These are phyloP conservation scores for Ogataea siamensis DNA, from an alignment of 805 yeast species.

Conservation along the genomic window DNA sequence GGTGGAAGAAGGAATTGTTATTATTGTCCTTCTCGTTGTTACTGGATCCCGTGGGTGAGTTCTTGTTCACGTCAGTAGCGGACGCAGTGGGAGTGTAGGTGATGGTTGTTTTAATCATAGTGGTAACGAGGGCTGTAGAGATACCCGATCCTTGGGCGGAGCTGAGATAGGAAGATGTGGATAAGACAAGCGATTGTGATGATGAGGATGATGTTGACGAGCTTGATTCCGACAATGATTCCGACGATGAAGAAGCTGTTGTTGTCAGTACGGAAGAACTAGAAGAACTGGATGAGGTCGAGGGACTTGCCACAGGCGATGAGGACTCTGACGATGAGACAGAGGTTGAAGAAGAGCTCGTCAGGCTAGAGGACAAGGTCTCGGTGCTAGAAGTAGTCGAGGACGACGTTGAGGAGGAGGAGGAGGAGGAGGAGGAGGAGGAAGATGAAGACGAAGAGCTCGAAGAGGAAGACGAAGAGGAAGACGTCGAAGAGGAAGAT, in stretches of 20 bases:
- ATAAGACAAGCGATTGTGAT: neutral
- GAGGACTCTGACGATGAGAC: no score
- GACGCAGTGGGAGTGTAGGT: constrained; percentile 12
- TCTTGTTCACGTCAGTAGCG: constrained; percentile 10
- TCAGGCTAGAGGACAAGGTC: constrained; percentile 10
- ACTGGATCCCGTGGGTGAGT: constrained; percentile 1
- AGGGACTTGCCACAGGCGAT: no score
- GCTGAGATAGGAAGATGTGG: constrained; percentile 14
- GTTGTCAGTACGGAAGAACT: no score
- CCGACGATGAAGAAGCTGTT: no score
- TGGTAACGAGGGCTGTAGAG: constrained; percentile 24
- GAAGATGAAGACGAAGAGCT: constrained; percentile 14
- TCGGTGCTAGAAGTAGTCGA: constrained; percentile 13
- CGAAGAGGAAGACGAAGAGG: constrained; percentile 6
- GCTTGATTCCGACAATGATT: no score
- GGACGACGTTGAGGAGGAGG: constrained; percentile 19
- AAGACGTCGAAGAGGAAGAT: constrained; percentile 2
- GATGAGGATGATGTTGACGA: constrained; percentile 12
- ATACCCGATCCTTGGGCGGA: constrained; percentile 14
- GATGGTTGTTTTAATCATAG: constrained; percentile 21
- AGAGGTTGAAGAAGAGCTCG: neutral
- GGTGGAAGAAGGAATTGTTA: constrained; percentile 49
- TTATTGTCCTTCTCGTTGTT: constrained; percentile 8
- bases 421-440: constrained; percentile 10
- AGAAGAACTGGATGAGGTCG: constrained; percentile 18